Base-by-base conservation (phyloP, 495 filamentous ascomycete species). In the Talaromyces ruber region DNA sequence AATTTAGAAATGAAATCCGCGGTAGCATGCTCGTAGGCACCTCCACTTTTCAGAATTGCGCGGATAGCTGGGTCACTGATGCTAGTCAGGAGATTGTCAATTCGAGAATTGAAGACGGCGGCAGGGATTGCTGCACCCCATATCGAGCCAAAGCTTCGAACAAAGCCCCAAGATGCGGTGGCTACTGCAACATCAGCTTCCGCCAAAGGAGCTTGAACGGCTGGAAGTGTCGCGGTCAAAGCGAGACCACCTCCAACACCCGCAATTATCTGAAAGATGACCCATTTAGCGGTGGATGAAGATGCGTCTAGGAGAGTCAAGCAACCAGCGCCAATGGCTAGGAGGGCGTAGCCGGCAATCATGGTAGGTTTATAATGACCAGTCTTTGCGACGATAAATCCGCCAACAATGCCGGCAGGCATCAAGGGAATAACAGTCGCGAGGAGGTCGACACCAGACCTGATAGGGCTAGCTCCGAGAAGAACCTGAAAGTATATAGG, bases 51-150 rank as follows among this genome's bases (percentile, higher is more conserved):
- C 6, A 70, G 18, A 9, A 51, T 22, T 0, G 39, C 22, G 6
- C 39, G 25, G 11, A 64, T 50, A 6, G 21, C 9, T 1, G 55
- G 28, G 21, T 68, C 61, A 4, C 34, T 28, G 30, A 68, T 64
- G 6, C 18, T 37, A 11, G 12, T 4, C 1, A 51, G 8, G 11
- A 63, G 47, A 24, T 60, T 37, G 4, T 18, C n/a, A 53, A 21
- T 21, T 28, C 21, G 6, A 3, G 6, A 22, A 16, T 82, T 81
- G 68, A 84, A 82, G 14, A 83, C 71, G 11, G 75, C 73, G 1
- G 72, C 70, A 6, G 81, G 76, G 30, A 84, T 70, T 0, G 81
- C 64, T 0, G 81, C 72, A 9, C 78, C 79, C 80, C 79, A 82
- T 22, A 82, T 72, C 37, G 61, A 61, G 0, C 79, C 81, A 45